Percentiles rank a stretch among this genome's conserved stretches.
Conservation (phyloP, 192 early-diverging fungal species). For the Physocladia obscura region DNA sequence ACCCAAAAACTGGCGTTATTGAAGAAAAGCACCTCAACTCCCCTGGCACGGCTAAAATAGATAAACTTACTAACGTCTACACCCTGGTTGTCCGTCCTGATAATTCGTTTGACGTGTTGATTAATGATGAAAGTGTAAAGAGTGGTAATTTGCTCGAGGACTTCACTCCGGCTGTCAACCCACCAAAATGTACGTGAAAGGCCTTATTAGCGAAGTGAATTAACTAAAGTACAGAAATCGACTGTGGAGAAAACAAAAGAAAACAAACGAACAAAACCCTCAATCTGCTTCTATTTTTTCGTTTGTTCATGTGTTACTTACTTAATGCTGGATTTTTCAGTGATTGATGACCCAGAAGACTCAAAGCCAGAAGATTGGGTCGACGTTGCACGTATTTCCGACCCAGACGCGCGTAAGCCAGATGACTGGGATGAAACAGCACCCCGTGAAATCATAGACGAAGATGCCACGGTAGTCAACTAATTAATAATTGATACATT, state of each 20-base stretch:
- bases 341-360: constrained; percentile 69
- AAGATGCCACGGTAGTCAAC: constrained; percentile 56
- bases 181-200: constrained; percentile 66
- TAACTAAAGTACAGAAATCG: too few relatives aligned
- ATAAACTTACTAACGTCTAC: constrained; percentile 73
- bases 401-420: constrained; percentile 77
- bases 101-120: constrained; percentile 74
- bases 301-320: too few relatives aligned
- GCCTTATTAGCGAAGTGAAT: too few relatives aligned
- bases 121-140: constrained; percentile 67
- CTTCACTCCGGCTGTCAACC: constrained; percentile 85
- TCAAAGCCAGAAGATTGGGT: constrained; percentile 87
- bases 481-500: neutral
- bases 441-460: constrained; percentile 72
- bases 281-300: too few relatives aligned
- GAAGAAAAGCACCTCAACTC: constrained; percentile 86
- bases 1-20: constrained; percentile 74
- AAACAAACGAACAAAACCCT: too few relatives aligned
- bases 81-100: constrained; percentile 81
- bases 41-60: constrained; percentile 68
- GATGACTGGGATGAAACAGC: constrained; percentile 87
- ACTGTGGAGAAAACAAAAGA: too few relatives aligned
- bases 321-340: too few relatives aligned
- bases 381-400: constrained; percentile 77
- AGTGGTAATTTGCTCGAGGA: constrained; percentile 73